Evolutionary conservation across 1,284 basidiomycete genomes (phyloP), one percentile per base, ranked within the genome.

Genomic region (Fomitopsis betulina): DNA sequence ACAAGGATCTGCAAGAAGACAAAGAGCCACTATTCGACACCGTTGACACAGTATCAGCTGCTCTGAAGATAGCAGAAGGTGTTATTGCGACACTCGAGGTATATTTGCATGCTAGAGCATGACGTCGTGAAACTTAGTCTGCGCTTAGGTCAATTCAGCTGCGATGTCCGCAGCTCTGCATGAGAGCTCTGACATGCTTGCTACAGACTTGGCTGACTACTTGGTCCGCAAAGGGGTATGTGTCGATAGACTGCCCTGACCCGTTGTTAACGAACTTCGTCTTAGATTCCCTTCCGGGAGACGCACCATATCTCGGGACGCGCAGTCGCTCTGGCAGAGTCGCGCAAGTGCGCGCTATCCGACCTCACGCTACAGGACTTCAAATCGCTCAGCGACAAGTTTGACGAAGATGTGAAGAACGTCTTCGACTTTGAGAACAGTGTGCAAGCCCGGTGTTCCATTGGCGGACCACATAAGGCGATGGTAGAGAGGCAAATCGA

Each of bases 1-100:
- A 99, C 81, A 99, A 99, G 75, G 96, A 99, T 75, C 78, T 99
- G 59, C 96, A 99, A 74, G 97, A 99, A 75, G 95, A 97, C 75
- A 98, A 99, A 75, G 96, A 99, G 72, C 96, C 96, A 0, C 76
- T 99, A 57, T 99, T 98, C 66, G 96, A 99, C 71, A 81, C 90
- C 8, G 92, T 96, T 37, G 94, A 97, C 70, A 98, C 93, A 35
- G 77, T 97, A 40, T 85, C 87, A n/a, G 90, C 93, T 40, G 95
- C 89, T 49, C 82, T 98, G 67, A 86, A 90, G 70, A 98, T 99
- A 64, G 87, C 96, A 3, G 94, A 97, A 68, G 96, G 96, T 33
- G 96, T 98, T 40, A 81, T 99, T 64, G 88, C 93, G 27, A 98
- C 96, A 1, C 75, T 97, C 72, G 86, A 87, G 71, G 92, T 93